These are phyloP conservation scores for Colletotrichum truncatum DNA, from an alignment of 2,329 filamentous ascomycete genomes.

Conservation along the genomic window DNA sequence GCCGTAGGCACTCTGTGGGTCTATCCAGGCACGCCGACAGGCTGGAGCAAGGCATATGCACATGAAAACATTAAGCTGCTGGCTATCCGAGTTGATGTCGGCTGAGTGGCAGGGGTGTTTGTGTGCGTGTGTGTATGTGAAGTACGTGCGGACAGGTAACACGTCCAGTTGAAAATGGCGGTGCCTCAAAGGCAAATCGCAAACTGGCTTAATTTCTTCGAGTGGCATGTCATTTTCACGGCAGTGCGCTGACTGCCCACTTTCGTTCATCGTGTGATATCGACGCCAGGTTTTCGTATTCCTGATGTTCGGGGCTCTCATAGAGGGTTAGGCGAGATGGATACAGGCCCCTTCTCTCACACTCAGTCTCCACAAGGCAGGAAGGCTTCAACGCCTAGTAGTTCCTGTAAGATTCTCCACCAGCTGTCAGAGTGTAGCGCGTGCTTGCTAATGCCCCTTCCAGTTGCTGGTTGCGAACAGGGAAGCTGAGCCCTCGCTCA, in stretches of 20 bases:
- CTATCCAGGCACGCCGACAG: background rate
- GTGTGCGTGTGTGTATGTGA: background rate
- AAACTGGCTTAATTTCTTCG: background rate
- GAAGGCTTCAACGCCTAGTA: constrained; percentile 1
- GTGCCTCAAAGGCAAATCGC: background rate
- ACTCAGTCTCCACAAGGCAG: constrained; percentile 8
- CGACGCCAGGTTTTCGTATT: constrained; percentile 17
- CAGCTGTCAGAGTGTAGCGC: constrained; percentile 7
- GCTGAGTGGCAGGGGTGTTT: background rate
- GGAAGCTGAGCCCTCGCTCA: background rate
- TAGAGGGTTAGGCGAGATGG: constrained; percentile 12
- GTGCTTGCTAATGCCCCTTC: constrained; percentile 8
- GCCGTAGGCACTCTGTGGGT: background rate
- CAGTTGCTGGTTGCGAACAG: constrained; percentile 14
- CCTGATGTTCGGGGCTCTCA: background rate
- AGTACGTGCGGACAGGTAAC: background rate
- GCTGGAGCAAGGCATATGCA: background rate
- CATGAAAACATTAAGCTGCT: background rate
- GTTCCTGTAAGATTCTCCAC: constrained; percentile 1
- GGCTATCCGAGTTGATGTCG: background rate
- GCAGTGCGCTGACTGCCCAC: constrained; percentile 6
- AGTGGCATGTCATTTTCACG: constrained; percentile 1
- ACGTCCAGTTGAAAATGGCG: background rate
- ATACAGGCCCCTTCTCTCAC: constrained; percentile 7
- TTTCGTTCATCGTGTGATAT: background rate